Percentiles rank a stretch among this genome's conserved stretches.
Evolutionary conservation across 2,329 filamentous ascomycete genomes (phyloP).

Genomic region (Claviceps sorghi): DNA sequence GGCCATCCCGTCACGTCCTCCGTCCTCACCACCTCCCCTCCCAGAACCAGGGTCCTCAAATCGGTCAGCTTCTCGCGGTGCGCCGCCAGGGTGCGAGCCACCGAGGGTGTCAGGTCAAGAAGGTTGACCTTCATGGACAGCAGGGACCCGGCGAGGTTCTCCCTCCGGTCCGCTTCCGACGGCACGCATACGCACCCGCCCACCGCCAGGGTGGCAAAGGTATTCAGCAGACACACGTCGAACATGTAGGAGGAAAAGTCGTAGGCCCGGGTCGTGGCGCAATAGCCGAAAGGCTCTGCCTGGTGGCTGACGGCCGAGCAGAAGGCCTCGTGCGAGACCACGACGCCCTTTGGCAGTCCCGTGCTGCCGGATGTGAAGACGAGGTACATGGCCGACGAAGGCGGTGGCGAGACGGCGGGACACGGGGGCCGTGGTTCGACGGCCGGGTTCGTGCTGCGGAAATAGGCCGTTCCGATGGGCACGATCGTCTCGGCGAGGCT

Average conservation of each 20-base stretch:
- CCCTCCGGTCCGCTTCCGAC: constrained; percentile 1
- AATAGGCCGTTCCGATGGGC: not conserved
- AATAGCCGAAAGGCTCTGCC: constrained; percentile 14
- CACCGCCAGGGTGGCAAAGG: constrained; percentile 1
- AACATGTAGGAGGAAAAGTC: constrained; percentile 8
- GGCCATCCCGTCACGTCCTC: constrained; percentile 2
- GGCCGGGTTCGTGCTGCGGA: not conserved
- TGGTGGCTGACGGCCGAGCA: constrained; percentile 10
- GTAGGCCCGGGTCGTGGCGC: constrained; percentile 17
- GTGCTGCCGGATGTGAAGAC: not conserved
- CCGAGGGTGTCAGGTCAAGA: not conserved
- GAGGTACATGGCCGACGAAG: not conserved
- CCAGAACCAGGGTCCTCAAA: constrained; percentile 1
- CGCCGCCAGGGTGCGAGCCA: not conserved
- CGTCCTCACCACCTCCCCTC: constrained; percentile 6
- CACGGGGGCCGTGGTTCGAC: not conserved
- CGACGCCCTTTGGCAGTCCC: not conserved
- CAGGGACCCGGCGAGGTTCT: not conserved
- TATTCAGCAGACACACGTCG: constrained; percentile 3
- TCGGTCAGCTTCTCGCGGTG: not conserved
- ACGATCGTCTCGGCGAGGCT: not conserved
- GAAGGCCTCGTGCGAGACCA: not conserved
- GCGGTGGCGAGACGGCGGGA: not conserved
- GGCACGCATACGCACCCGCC: constrained; percentile 7
- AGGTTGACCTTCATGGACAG: not conserved